These are phyloP conservation scores for Penicillium sp. DNA, from an alignment of 2,329 filamentous ascomycete species.

Conservation along the genomic window DNA sequence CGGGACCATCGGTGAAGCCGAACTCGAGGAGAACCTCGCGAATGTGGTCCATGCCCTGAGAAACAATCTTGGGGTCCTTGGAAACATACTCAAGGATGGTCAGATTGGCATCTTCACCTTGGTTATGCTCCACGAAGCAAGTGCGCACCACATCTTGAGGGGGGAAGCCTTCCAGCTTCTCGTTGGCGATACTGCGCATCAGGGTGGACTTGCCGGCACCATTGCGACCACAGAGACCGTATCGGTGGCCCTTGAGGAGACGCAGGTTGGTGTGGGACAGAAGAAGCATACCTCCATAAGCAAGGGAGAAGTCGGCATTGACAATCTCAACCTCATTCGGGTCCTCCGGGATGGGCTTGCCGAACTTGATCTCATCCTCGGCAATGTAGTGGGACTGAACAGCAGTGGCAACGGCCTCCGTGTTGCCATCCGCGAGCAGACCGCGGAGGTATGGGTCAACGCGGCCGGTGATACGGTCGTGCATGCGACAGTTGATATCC, in stretches of 20 bases:
- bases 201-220: conserved; percentile 98
- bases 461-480: conserved; percentile 66
- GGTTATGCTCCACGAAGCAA: conserved; percentile 98
- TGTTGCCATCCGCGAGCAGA: conserved; percentile 61
- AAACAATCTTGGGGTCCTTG: conserved; percentile 82
- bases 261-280: conserved; percentile 94
- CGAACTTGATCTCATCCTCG: conserved; percentile 84
- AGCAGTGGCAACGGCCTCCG: conserved; percentile 65
- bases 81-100: conserved; percentile 90
- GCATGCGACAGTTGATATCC: conserved; percentile 77
- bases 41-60: conserved; percentile 76
- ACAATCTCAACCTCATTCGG: conserved; percentile 94
- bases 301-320: conserved; percentile 95
- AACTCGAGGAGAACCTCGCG: conserved; percentile 82
- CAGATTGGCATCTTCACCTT: conserved; percentile 94
- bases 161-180: conserved; percentile 96
- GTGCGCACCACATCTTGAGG: conserved; percentile 87
- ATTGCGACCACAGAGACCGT: conserved; percentile 94
- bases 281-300: conserved; percentile 95
- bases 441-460: conserved; percentile 73
- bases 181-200: conserved; percentile 92
- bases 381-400: conserved; percentile 76
- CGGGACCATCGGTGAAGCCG: conserved; percentile 85
- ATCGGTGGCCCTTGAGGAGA: conserved; percentile 92
- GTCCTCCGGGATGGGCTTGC: conserved; percentile 79